A percentile compares a stretch with the other conserved stretches of the same genome.
Conservation (phyloP, 2,329 filamentous ascomycete genomes). For the Aspergillus brasiliensis region DNA sequence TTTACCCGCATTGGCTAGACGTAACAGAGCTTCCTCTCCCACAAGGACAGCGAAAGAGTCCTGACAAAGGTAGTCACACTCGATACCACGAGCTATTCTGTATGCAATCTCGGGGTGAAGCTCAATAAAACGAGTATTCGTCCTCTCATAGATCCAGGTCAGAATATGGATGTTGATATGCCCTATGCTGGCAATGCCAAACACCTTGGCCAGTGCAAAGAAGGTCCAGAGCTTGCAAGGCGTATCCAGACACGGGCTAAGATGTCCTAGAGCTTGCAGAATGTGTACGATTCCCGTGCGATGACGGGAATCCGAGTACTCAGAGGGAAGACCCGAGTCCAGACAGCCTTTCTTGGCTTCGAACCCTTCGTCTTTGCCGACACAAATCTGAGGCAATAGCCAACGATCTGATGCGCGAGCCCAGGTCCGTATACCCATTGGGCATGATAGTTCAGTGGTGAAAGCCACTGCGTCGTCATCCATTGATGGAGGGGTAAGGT, state of each 20-base stretch:
- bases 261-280: conserved; percentile 59
- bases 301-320: conserved; percentile 68
- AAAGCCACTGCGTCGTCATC: conserved; percentile 65
- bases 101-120: conserved; percentile 64
- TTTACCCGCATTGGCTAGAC: conserved; percentile 25
- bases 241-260: conserved; percentile 61
- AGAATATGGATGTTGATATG: conserved; percentile 51
- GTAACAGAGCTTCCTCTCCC: conserved; percentile 60
- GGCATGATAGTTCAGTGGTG: conserved; percentile 61
- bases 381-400: conserved; percentile 41
- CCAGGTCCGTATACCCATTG: conserved; percentile 60
- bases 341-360: conserved; percentile 11
- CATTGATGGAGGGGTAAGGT: conserved; percentile 63
- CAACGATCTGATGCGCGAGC: conserved; percentile 45
- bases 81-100: conserved; percentile 54
- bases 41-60: conserved; percentile 63
- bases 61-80: conserved; percentile 36
- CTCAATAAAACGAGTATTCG: conserved; percentile 64
- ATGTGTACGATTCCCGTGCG: conserved; percentile 65
- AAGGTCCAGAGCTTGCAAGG: conserved; percentile 68
- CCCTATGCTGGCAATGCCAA: conserved; percentile 47
- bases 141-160: conserved; percentile 60
- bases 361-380: conserved; percentile 52
- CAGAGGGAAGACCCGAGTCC: conserved; percentile 35
- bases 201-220: conserved; percentile 62